Percentiles rank a stretch among this genome's conserved stretches.
These are phyloP conservation scores for Apiospora hydei DNA, from an alignment of 2,329 filamentous ascomycete genomes.

Conservation along the genomic window DNA sequence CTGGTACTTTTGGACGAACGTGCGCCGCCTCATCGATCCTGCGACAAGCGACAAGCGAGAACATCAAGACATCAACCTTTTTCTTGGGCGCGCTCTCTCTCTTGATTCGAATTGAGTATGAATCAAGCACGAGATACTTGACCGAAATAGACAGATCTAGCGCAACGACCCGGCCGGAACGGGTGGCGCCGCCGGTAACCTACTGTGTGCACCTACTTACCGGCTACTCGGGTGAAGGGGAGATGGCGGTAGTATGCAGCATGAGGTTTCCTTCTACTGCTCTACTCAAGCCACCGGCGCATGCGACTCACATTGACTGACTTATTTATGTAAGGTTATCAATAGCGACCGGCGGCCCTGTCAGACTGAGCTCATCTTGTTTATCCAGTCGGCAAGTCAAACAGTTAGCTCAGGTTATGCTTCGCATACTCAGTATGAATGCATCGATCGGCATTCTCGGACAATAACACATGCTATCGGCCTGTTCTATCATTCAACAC, in stretches of 20 bases:
- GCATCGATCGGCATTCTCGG: background rate
- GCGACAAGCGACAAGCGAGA: background rate
- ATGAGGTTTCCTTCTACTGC: background rate
- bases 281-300: too few relatives aligned
- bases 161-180: slow-evolving; percentile 2
- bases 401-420: background rate
- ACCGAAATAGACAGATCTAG: slow-evolving; percentile 3
- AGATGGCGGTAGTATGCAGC: background rate
- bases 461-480: background rate
- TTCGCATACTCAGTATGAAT: background rate
- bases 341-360: background rate
- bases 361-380: background rate
- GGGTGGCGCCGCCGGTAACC: slow-evolving; percentile 12
- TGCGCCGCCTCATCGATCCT: background rate
- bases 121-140: background rate
- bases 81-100: background rate
- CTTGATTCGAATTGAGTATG: background rate
- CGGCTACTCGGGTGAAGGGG: background rate
- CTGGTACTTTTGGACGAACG: slow-evolving; percentile 11
- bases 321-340: background rate
- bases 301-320: too few relatives aligned
- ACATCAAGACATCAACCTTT: background rate
- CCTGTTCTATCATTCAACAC: background rate
- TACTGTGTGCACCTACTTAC: background rate
- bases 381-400: background rate